phyloP scores from a whole-genome alignment of 108 stramenopile species.

The Chaetoceros muelleri region DNA sequence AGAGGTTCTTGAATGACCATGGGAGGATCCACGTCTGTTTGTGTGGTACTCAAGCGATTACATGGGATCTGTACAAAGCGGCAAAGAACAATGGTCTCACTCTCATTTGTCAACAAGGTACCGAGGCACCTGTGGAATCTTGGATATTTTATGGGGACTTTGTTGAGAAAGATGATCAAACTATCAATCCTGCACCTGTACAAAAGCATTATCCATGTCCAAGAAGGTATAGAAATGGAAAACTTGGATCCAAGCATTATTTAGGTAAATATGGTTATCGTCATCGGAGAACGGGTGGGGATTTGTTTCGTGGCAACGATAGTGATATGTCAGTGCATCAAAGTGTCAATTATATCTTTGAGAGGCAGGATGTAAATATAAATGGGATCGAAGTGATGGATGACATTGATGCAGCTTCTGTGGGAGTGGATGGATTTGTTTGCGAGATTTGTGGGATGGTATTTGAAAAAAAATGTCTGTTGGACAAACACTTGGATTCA shows the following conservation, averaged over 20 bases:
- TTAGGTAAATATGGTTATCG: conserved; percentile 51
- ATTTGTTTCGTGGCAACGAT: conserved; percentile 22
- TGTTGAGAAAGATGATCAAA: background rate
- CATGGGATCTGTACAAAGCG: conserved; percentile 38
- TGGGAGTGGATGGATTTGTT: background rate
- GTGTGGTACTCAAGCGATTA: conserved; percentile 43
- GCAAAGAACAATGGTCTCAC: conserved; percentile 21
- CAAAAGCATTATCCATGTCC: conserved; percentile 30
- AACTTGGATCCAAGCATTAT: conserved; percentile 41
- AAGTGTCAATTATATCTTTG: conserved; percentile 42
- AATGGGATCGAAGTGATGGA: background rate
- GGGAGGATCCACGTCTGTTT: conserved; percentile 46
- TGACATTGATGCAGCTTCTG: background rate
- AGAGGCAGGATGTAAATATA: too few relatives aligned
- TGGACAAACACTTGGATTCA: conserved; percentile 17
- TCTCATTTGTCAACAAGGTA: conserved; percentile 15
- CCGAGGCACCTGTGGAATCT: conserved; percentile 20
- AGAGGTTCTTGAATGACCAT: conserved; percentile 9
- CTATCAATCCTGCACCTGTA: background rate
- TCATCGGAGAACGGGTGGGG: conserved; percentile 59
- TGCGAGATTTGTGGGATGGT: conserved; percentile 28
- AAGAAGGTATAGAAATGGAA: conserved; percentile 54
- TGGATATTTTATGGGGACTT: conserved; percentile 21
- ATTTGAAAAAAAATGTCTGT: conserved; percentile 18
- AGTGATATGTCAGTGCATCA: conserved; percentile 40